Evolutionary conservation across 2,329 filamentous ascomycete species (phyloP), one percentile per base, ranked within the genome.

Genomic region (Botrytis fabae): DNA sequence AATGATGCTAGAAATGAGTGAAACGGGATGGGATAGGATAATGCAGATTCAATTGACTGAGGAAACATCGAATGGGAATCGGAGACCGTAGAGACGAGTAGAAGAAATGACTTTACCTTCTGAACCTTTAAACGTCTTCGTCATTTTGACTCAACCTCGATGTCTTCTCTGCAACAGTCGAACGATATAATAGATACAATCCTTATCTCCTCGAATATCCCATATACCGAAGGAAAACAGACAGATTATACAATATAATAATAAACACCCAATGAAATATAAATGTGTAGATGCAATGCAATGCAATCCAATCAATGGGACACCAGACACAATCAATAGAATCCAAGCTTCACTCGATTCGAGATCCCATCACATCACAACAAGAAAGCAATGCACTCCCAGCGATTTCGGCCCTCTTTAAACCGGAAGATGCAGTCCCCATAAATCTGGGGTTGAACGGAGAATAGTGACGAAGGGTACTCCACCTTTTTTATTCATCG

Each of bases 51-150:
- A 4, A 57, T 57, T 28, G 51, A 32, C 22, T 22, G 18, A 35
- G 35, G 20, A 48, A 65, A 22, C 10, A 22, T 57, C 1, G 32
- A 44, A 44, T 2, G 14, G 12, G 10, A 18, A 12, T n/a, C 8
- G 42, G 10, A 69, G 48, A 28, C 25, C 3, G 38, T 10, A 32
- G 38, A 44, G 66, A 69, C 18, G 14, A 60, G 28, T 35, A 2
- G 4, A 7, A 35, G n/a, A 38, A 59, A 69, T 8, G 7, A 42
- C 18, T 12, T 7, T 66, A 71, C 70, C 70, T 35, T 71, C 70
- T 9, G 61, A 71, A 32, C 70, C 70, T 20, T 71, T 71, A 35
- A 66, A 71, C 2, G 38, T 51, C 60, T 71, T 71, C 51, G 44
- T 42, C 70, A 71, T 71, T 20, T 71, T 66, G n/a, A 32, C 61